Evolutionary conservation across 208 protist species (phyloP).

Genomic region (Leishmania amazonensis): DNA sequence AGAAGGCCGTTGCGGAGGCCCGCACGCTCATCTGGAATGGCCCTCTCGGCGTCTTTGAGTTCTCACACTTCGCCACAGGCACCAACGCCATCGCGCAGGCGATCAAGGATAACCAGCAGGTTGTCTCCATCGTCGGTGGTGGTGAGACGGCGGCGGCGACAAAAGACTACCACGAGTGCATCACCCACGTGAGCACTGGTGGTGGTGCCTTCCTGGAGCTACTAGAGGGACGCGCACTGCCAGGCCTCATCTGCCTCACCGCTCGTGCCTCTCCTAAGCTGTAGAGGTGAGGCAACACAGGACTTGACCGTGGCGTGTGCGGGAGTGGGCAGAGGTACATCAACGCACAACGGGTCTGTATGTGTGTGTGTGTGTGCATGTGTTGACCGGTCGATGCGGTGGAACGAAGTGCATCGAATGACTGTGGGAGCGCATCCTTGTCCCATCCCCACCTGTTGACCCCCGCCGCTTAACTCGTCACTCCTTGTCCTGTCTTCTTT

Average conservation of each 20-base stretch:
- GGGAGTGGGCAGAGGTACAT: not conserved
- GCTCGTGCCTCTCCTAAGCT: conserved; percentile 76
- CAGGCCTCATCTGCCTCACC: conserved; percentile 94
- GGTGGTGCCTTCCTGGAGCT: conserved; percentile 99
- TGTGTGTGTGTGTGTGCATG: not conserved
- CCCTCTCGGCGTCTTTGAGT: conserved; percentile 99
- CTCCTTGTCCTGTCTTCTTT: not conserved
- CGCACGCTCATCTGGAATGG: conserved; percentile 98
- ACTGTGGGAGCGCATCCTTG: not conserved
- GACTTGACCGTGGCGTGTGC: not conserved
- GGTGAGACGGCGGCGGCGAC: conserved; percentile 98
- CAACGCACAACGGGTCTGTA: not conserved
- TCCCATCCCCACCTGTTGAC: not conserved
- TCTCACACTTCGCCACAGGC: conserved; percentile 94
- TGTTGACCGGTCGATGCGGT: not conserved
- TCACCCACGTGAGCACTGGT: conserved; percentile 99
- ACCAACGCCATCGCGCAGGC: conserved; percentile 78
- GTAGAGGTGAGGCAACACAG: conserved; percentile 19
- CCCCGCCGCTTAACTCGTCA: not conserved
- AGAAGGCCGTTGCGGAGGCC: conserved; percentile 64
- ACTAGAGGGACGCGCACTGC: conserved; percentile 97
- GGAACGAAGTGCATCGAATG: not conserved
- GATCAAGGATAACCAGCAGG: conserved; percentile 67
- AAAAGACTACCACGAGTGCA: conserved; percentile 81
- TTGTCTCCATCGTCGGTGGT: conserved; percentile 96